Percentiles rank a stretch among this genome's conserved stretches.
Conservation (phyloP, 2,329 filamentous ascomycete genomes). For the Annulohypoxylon truncatum region DNA sequence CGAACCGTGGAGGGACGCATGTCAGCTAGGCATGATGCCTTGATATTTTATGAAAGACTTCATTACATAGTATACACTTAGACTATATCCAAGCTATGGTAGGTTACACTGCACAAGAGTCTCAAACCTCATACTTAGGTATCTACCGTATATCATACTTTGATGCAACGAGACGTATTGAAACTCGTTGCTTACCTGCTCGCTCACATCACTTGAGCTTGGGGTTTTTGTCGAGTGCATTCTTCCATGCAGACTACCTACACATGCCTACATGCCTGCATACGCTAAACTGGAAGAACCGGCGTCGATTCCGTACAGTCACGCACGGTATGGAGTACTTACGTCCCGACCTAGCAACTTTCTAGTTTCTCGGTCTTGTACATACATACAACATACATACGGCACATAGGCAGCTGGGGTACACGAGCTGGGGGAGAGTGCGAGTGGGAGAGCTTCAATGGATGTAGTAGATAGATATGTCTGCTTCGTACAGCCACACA, state of each 20-base stretch:
- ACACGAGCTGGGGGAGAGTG: constrained; percentile 11
- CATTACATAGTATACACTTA: constrained; percentile 4
- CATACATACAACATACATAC: constrained; percentile 5
- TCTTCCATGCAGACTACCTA: constrained; percentile 35
- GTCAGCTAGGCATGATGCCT: constrained; percentile 13
- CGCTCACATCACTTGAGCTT: constrained; percentile 13
- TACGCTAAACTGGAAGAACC: constrained; percentile 34
- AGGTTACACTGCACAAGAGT: constrained; percentile 37
- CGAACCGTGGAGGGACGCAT: constrained; percentile 5
- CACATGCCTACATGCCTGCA: constrained; percentile 25
- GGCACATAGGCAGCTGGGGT: constrained; percentile 12
- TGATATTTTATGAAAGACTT: constrained; percentile 8
- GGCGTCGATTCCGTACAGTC: constrained; percentile 35
- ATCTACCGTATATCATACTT: constrained; percentile 20
- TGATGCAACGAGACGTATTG: constrained; percentile 27
- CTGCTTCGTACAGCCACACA: constrained; percentile 36
- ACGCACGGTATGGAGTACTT: constrained; percentile 30
- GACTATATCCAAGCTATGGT: background rate
- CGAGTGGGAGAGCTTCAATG: constrained; percentile 1
- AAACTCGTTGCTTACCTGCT: constrained; percentile 35
- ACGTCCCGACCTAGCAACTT: background rate
- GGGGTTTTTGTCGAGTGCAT: constrained; percentile 24
- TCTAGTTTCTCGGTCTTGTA: constrained; percentile 19
- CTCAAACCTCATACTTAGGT: constrained; percentile 29
- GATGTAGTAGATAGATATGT: constrained; percentile 1